Base-by-base conservation (phyloP, 2,329 filamentous ascomycete species). In the Colletotrichum phormii region DNA sequence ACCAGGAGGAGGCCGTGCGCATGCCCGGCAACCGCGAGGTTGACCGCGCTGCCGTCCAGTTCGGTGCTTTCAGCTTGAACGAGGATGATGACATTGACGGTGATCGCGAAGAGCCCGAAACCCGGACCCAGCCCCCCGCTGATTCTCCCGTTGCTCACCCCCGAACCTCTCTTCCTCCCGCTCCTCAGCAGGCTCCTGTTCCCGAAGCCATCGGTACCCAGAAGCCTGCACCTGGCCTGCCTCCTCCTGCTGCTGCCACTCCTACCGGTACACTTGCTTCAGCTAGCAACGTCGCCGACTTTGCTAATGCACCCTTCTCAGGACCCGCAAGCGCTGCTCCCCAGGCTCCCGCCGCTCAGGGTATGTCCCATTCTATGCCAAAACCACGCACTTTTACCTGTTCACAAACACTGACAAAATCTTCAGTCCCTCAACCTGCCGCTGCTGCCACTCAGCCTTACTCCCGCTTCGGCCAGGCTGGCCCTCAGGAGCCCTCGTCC, bases 21-120 rank as follows among this genome's bases (percentile, higher is more conserved):
- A 98, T 99, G 96, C 97, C 97, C 58, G 95, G 94, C 73, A 98
- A 98, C 86, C 95, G 97, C 77, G 95, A 97, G 65, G 93, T 99
- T 33, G 96, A 98, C 81, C 92, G 95, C 78, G 91, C 96, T 76
- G 94, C 95, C 62, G 95, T 99, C 61, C 96, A 98, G 81, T 99
- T 99, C 81, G 97, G 97, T 75, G 97, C 95, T 82, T 94, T 99
- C 87, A 97, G 93, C 80, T 84, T 99, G 79, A 95, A 94, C 80
- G 89, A 90, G 73, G 93, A 95, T 61, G 93, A 95, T 66, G 95
- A 98, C 79, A 94, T 98, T 75, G 97, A 98, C 80, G 95, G 96
- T 75, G 95, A 98, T 79, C 91, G 95, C 75, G 97, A 99, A 85
- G 95, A 98, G 82, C 92, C 96, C 53, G 96, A 98, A 87, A 98